Conservation (phyloP, 805 yeast genomes). For the Helenozyma rhizophorensis region DNA sequence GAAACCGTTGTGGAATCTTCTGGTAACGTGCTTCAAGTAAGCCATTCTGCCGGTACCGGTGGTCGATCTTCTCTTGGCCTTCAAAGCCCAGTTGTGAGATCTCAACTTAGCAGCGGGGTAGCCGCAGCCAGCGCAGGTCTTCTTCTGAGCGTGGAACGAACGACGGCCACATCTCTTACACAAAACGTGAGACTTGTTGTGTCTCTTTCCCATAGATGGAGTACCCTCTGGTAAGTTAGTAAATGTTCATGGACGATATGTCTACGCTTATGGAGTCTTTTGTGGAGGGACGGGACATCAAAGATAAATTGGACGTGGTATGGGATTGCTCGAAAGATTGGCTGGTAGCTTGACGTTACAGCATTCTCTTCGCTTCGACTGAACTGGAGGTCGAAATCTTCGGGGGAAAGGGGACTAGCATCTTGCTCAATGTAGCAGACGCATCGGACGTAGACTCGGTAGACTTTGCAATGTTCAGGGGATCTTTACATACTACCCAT, state of each 20-base stretch:
- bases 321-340: too few species aligned
- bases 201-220: conserved; percentile 99
- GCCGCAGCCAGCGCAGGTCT: conserved; percentile 98
- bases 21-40: conserved; percentile 93
- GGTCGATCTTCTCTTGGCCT: conserved; percentile 99
- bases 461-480: too few species aligned
- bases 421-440: too few species aligned
- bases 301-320: too few species aligned
- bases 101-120: conserved; percentile 99
- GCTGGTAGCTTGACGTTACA: too few species aligned
- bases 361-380: too few species aligned
- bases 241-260: too few species aligned
- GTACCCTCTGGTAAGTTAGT: conserved; percentile 76
- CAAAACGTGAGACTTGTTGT: conserved; percentile 98
- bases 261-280: too few species aligned
- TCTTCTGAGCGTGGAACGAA: conserved; percentile 98
- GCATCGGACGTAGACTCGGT: too few species aligned
- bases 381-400: too few species aligned
- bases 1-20: conserved; percentile 99
- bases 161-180: conserved; percentile 99
- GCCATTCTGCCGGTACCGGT: conserved; percentile 99
- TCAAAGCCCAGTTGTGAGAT: conserved; percentile 98
- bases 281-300: too few species aligned
- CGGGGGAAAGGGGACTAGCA: too few species aligned
- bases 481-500: conserved; percentile 68